Evolutionary conservation across 1,139 yeast species (phyloP).

Genomic region (Candida albicans): DNA sequence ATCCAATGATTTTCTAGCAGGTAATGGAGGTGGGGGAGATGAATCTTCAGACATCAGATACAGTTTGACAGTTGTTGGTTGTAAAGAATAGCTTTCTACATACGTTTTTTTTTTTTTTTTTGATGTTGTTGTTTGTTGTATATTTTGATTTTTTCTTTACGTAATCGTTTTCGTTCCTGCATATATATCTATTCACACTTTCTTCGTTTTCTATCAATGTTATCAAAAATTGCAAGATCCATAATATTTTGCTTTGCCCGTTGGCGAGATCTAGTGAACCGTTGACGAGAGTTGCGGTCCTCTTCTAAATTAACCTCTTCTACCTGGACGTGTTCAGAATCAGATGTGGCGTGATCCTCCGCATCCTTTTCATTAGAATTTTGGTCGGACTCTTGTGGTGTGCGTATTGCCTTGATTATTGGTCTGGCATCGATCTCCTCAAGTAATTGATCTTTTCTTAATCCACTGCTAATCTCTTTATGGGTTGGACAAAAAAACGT

Average conservation of each 20-base stretch:
- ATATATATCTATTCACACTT: not conserved
- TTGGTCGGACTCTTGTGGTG: too few species aligned
- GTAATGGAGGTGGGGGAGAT: conserved; percentile 9
- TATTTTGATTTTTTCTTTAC: not conserved
- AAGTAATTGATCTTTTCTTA: too few species aligned
- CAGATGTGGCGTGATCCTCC: not conserved
- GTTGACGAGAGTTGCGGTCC: not conserved
- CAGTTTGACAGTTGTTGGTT: not conserved
- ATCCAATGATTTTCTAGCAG: conserved; percentile 7
- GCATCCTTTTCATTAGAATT: not conserved
- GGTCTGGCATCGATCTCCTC: too few species aligned
- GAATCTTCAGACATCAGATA: not conserved
- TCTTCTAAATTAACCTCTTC: not conserved
- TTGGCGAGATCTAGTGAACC: not conserved
- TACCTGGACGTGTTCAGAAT: not conserved
- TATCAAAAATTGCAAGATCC: not conserved
- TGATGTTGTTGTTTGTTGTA: not conserved
- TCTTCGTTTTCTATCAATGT: not conserved
- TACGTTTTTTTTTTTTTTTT: not conserved
- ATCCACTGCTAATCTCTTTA: too few species aligned
- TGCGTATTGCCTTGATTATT: too few species aligned
- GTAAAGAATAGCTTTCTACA: not conserved
- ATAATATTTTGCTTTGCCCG: not conserved
- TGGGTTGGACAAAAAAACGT: not conserved
- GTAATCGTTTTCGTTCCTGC: not conserved